A percentile compares a stretch with the other conserved stretches of the same genome.
phyloP scores from a whole-genome alignment of 495 filamentous ascomycete species.

The Trichocladium antarcticum region DNA sequence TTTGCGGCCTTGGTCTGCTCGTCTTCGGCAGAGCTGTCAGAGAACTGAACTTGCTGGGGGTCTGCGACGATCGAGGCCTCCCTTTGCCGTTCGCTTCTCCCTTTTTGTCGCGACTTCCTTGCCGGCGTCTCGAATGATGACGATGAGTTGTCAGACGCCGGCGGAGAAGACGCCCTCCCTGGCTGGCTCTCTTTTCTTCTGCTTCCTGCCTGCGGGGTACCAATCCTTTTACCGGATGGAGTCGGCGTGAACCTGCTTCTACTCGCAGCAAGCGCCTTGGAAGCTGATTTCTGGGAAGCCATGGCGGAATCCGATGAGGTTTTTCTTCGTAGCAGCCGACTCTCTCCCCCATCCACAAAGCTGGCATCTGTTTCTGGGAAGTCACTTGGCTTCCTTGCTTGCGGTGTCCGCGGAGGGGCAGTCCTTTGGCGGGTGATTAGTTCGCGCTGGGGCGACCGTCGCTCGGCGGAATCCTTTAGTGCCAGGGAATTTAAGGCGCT shows the following conservation, averaged over 20 bases:
- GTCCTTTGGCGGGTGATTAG: slow-evolving; percentile 8
- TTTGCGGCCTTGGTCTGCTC: slow-evolving; percentile 30
- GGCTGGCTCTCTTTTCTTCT: slow-evolving; percentile 2
- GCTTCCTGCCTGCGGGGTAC: background rate
- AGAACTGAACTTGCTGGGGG: background rate
- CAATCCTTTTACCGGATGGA: slow-evolving; percentile 7
- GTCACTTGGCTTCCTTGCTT: slow-evolving; percentile 7
- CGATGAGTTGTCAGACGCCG: slow-evolving; percentile 13
- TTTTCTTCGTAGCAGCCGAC: background rate
- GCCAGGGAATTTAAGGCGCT: slow-evolving; percentile 33
- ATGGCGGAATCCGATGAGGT: slow-evolving; percentile 14
- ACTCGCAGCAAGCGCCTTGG: slow-evolving; percentile 1
- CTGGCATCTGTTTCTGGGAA: slow-evolving; percentile 1
- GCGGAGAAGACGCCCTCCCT: slow-evolving; percentile 7
- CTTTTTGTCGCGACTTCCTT: background rate
- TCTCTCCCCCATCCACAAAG: background rate
- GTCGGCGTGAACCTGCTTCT: slow-evolving; percentile 2
- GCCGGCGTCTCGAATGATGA: slow-evolving; percentile 9
- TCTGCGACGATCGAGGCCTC: slow-evolving; percentile 14
- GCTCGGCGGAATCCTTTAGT: slow-evolving; percentile 18
- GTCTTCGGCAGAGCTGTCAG: slow-evolving; percentile 19
- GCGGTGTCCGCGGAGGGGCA: slow-evolving; percentile 12
- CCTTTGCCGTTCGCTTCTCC: slow-evolving; percentile 1
- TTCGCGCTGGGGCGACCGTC: slow-evolving; percentile 6
- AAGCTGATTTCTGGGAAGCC: slow-evolving; percentile 9